Base-by-base conservation (phyloP, 306 rosid genomes). In the Nissolia schottii region DNA sequence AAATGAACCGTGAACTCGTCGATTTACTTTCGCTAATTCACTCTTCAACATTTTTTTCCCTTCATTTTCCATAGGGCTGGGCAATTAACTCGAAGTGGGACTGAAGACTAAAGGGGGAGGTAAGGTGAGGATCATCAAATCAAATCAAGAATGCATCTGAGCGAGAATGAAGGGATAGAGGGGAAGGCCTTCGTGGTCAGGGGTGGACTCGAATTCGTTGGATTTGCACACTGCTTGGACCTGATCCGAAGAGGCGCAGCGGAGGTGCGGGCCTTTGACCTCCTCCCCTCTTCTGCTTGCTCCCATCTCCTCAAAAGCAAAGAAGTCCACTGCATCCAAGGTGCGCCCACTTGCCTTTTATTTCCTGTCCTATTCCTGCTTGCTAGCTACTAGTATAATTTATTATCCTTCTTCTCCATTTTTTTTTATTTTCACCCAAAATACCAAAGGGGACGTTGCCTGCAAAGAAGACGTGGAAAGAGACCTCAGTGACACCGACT, bases 111-210 rank as follows among this genome's bases (percentile, higher is more conserved):
- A n/a, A n/a, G n/a, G 5, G 22, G 25, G 41, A 37, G 14, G 2
- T 43, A 14, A 38, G 46, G 46, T 38, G 46, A 38, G 46, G 16
- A 56, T 62, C 67, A 25, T 61, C 31, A n/a, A 49, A 20, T 14
- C 0, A 11, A 32, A 1, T 3, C 5, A 50, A 56, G 11, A 57
- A 84, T 91, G 98, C 98, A 90, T 48, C 40, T 89, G 28, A 89
- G 89, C 81, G 94, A 89, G 82, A 94, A 82, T n/a, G 95, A 94
- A 87, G 98, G 97, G 77, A 91, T 94, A 7, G 91, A 91, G 43
- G 87, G 87, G 31, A 83, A 83, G 31, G 60, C 82, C 37, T 94
- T 94, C 76, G 88, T 90, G 48, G 98, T 91, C 2, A 89, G 87
- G 0, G 96, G 96, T 7, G 98, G 92, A n/a, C 79, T 94, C 7